Conservation (phyloP, 2,329 filamentous ascomycete species). For the Colletotrichum musae region DNA sequence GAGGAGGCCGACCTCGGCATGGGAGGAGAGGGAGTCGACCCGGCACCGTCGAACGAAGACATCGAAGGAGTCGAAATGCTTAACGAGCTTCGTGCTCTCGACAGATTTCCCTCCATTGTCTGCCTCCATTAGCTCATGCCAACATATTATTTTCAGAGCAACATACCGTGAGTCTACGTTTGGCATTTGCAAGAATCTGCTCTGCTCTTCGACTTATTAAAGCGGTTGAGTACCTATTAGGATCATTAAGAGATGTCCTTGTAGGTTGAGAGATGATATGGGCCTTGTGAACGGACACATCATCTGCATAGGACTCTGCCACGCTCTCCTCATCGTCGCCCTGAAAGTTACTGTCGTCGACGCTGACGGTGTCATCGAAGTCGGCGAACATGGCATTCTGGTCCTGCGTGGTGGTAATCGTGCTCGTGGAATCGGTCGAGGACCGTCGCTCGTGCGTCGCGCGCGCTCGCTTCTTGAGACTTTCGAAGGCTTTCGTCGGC, state of each 20-base stretch:
- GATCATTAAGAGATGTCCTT: conserved; percentile 47
- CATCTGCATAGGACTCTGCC: conserved; percentile 69
- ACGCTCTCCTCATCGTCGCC: conserved; percentile 78
- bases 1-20: conserved; percentile 54
- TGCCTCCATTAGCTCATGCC: conserved; percentile 55
- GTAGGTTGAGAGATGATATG: conserved; percentile 46
- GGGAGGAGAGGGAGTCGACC: conserved; percentile 68
- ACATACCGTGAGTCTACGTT: conserved; percentile 86
- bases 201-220: conserved; percentile 88
- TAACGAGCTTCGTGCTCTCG: conserved; percentile 80
- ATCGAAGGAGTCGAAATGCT: conserved; percentile 57
- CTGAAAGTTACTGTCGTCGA: conserved; percentile 76
- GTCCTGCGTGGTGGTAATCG: conserved; percentile 69
- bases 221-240: conserved; percentile 77
- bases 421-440: conserved; percentile 74
- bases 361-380: conserved; percentile 73
- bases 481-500: conserved; percentile 60
- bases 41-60: conserved; percentile 59
- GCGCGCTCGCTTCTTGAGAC: conserved; percentile 60
- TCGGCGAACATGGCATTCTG: conserved; percentile 67
- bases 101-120: conserved; percentile 95
- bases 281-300: conserved; percentile 53
- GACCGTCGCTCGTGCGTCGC: conserved; percentile 64
- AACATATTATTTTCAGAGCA: background rate
- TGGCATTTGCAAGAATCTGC: conserved; percentile 92